These are phyloP conservation scores for Tuber brumale DNA, from an alignment of 495 filamentous ascomycete genomes.

Conservation along the genomic window DNA sequence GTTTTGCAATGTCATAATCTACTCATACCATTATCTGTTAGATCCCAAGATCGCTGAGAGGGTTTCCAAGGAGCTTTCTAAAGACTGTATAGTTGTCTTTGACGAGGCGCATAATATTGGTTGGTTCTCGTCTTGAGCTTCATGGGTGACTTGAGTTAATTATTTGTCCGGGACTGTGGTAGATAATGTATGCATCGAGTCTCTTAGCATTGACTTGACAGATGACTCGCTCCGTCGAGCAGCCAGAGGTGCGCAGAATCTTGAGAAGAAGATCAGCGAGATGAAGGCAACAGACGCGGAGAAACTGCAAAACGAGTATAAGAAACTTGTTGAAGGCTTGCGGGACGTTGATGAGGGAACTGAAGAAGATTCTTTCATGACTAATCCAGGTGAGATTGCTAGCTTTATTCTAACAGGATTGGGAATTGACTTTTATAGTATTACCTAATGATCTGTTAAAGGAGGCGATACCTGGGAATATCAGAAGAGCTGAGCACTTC, in stretches of 20 bases:
- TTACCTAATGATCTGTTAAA: constrained; percentile 75
- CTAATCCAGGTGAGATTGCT: constrained; percentile 61
- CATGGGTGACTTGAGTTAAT: not conserved
- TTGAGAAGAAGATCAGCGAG: constrained; percentile 82
- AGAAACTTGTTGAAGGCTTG: constrained; percentile 89
- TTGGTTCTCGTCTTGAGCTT: not conserved
- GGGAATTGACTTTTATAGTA: constrained; percentile 43
- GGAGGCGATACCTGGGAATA: constrained; percentile 95
- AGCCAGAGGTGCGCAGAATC: constrained; percentile 76
- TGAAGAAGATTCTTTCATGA: constrained; percentile 93
- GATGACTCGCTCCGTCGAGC: constrained; percentile 88
- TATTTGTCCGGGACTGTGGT: not conserved
- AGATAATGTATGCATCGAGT: constrained; percentile 99
- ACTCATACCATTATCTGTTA: constrained; percentile 96
- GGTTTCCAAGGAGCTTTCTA: constrained; percentile 92
- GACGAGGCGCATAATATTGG: constrained; percentile 96
- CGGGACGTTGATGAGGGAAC: constrained; percentile 78
- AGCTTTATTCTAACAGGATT: constrained; percentile 39
- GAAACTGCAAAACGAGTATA: constrained; percentile 90
- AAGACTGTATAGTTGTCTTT: constrained; percentile 97
- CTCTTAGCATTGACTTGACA: constrained; percentile 89
- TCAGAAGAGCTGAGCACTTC: constrained; percentile 93
- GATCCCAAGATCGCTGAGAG: constrained; percentile 98
- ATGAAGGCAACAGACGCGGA: constrained; percentile 89
- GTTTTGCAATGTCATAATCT: constrained; percentile 98